Evolutionary conservation across 768 basidiomycete species (phyloP).

Genomic region (Neoboletus magnificus): DNA sequence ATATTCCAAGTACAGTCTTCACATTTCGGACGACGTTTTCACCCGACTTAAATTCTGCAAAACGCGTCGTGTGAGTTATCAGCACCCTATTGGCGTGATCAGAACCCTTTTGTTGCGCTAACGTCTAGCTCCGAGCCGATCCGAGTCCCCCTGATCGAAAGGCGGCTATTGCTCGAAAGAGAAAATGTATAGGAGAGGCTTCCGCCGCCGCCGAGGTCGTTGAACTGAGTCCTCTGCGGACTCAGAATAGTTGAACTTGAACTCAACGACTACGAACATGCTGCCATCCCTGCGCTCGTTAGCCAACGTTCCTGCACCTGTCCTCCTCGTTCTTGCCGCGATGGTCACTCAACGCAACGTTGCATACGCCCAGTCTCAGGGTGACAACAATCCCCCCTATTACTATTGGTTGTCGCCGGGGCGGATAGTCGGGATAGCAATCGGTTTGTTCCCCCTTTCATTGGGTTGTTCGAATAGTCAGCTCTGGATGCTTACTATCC

Average conservation of each 20-base stretch:
- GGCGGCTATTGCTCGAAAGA: not conserved
- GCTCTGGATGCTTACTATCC: not conserved
- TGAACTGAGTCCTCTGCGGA: not conserved
- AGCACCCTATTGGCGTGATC: no score
- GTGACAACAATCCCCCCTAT: not conserved
- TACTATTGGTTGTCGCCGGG: constrained; percentile 23
- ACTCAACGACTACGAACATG: constrained; percentile 1
- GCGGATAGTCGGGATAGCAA: constrained; percentile 23
- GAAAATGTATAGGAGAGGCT: not conserved
- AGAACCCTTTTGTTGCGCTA: no score
- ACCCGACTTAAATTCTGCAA: no score
- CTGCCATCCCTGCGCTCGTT: not conserved
- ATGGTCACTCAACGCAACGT: constrained; percentile 3
- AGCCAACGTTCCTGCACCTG: not conserved
- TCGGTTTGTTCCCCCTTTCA: constrained; percentile 19
- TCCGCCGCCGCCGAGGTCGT: not conserved
- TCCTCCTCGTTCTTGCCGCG: not conserved
- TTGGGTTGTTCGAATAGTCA: not conserved
- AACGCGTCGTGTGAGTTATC: no score
- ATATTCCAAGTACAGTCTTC: no score
- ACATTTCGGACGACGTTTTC: no score
- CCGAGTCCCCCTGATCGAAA: not conserved
- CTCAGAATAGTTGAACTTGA: not conserved
- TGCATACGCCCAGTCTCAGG: constrained; percentile 13
- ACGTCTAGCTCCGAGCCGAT: not conserved